Base-by-base conservation (phyloP, 1,139 yeast species). In the Hyphopichia buzzinii region DNA sequence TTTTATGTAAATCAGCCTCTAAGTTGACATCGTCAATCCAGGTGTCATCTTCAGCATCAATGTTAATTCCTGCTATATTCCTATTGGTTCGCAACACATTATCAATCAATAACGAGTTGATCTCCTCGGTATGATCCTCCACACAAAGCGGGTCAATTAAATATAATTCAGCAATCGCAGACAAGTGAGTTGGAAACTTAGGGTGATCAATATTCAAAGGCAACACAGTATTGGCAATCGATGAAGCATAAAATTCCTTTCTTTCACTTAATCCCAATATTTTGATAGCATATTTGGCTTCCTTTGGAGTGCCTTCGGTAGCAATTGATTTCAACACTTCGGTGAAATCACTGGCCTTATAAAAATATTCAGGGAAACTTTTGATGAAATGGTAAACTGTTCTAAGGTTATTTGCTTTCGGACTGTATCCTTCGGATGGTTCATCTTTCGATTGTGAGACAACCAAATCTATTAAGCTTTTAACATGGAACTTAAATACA, bases 241-340 rank as follows among this genome's bases (percentile, higher is more conserved):
- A 63, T 1, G 62, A 53, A 13, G 72, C 56, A 17, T 60, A 54
- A 4, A 61, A 52, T 26, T 72, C 77, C 28, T 70, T 68, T 31
- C 64, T 62, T 2, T 67, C 58, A 21, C 75, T 62, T 23, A 77
- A 60, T 3, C 76, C 69, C n/a, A 86, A 49, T 7, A 84, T 64
- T 49, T 78, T 81, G 8, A 80, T 63, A 0, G 90, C 74, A 53
- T 81, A 85, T 49, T 74, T 79, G 0, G 92, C 84, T 47, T 84
- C 88, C 10, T 52, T 43, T 1, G 87, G 78, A 1, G 75, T 59
- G 0, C 94, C 94, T 2, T 52, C 48, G 0, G 65, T 41, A 0
- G 85, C 74, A 26, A 81, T 58, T 1, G 59, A 55, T 33, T 67
- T 62, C 34, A 82, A 52, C 8, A 59, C 56, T 8, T 67, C 70